Evolutionary conservation across 2,329 filamentous ascomycete species (phyloP).

Genomic region (Grosmannia penicillata): DNA sequence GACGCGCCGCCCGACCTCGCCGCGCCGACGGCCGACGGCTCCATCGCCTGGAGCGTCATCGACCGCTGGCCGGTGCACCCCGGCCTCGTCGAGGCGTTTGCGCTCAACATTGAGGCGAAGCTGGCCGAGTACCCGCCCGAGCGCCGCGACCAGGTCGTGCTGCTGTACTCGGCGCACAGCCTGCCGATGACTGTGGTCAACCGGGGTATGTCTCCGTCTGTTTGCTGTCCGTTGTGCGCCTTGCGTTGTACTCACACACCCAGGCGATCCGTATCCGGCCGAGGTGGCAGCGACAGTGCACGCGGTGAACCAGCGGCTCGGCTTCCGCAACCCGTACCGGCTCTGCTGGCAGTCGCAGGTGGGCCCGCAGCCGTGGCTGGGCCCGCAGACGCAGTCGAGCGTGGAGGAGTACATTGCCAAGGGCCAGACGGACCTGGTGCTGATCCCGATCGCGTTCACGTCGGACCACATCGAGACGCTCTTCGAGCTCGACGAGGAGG

Average conservation of each 20-base stretch:
- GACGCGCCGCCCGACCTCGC: constrained; percentile 14
- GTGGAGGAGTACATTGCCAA: constrained; percentile 82
- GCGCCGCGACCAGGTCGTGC: constrained; percentile 61
- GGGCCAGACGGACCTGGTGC: constrained; percentile 77
- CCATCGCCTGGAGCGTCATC: constrained; percentile 93
- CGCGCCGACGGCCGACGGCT: constrained; percentile 32
- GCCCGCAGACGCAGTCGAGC: constrained; percentile 79
- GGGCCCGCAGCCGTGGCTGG: constrained; percentile 87
- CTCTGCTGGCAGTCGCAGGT: constrained; percentile 98
- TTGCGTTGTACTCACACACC: too few species aligned
- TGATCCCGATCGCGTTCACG: constrained; percentile 94
- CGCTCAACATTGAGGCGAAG: constrained; percentile 78
- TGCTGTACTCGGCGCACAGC: constrained; percentile 91
- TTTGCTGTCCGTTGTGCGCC: too few species aligned
- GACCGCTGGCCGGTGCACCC: constrained; percentile 92
- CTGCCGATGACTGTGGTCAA: constrained; percentile 97
- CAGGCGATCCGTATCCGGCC: constrained; percentile 83
- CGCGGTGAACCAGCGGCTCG: constrained; percentile 86
- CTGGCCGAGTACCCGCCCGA: constrained; percentile 74
- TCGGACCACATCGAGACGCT: constrained; percentile 98
- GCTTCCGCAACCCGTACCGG: constrained; percentile 79
- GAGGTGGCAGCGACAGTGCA: constrained; percentile 94
- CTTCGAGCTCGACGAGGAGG: constrained; percentile 85
- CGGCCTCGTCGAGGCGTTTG: constrained; percentile 83
- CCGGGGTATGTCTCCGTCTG: constrained; percentile 54